Percentiles rank a stretch among this genome's conserved stretches.
These are phyloP conservation scores for Primulina tabacum DNA, from an alignment of 257 asterid species.

Conservation along the genomic window DNA sequence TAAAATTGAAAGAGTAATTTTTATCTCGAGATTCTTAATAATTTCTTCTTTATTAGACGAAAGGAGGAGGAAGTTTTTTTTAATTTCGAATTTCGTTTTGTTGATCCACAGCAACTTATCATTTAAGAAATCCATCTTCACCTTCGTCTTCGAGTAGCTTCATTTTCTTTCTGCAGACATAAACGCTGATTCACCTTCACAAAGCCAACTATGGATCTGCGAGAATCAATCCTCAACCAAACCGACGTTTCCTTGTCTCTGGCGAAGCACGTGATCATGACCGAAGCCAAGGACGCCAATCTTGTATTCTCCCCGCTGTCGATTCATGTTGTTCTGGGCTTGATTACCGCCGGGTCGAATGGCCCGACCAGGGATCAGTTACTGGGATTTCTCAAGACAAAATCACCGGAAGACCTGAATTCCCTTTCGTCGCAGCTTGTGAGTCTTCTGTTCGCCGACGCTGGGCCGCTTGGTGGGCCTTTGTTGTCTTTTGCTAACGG, in stretches of 20 bases:
- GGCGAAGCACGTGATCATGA: constrained; percentile 41
- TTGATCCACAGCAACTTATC: no score
- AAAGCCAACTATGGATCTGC: constrained; percentile 41
- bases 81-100: no score
- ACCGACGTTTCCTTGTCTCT: constrained; percentile 41
- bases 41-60: no score
- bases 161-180: background rate
- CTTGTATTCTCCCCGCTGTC: constrained; percentile 57
- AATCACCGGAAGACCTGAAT: constrained; percentile 30
- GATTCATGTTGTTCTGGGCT: constrained; percentile 41
- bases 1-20: no score
- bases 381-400: constrained; percentile 33
- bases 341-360: constrained; percentile 46
- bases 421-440: constrained; percentile 49
- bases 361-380: constrained; percentile 46
- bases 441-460: constrained; percentile 41
- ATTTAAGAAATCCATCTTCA: no score
- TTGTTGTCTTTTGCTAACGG: constrained; percentile 50
- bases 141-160: background rate
- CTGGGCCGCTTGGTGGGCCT: constrained; percentile 45
- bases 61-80: no score
- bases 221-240: constrained; percentile 41
- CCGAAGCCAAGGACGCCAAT: constrained; percentile 35
- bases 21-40: no score
- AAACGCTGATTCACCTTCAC: background rate